Conservation (phyloP, 495 filamentous ascomycete species). For the Pseudevernia furfuracea region DNA sequence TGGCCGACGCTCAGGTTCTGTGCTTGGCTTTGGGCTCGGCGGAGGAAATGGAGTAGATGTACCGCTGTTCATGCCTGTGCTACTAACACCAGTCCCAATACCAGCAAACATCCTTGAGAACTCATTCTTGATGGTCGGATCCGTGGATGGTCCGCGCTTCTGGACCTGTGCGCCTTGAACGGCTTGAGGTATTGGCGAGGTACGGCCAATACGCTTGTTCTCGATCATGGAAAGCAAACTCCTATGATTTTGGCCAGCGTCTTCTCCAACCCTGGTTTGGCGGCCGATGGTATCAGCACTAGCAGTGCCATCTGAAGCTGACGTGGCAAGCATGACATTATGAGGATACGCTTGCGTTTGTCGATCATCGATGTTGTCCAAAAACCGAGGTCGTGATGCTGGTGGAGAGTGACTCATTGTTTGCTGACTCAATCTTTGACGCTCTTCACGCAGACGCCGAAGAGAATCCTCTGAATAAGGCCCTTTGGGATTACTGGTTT, state of each 20-base stretch:
- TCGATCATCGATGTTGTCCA: constrained; percentile 13
- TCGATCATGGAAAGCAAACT: constrained; percentile 42
- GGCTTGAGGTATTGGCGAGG: constrained; percentile 82
- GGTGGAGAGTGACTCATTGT: constrained; percentile 6
- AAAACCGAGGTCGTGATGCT: constrained; percentile 8
- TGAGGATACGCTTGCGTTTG: constrained; percentile 5
- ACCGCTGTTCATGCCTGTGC: constrained; percentile 43
- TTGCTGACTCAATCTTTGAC: constrained; percentile 9
- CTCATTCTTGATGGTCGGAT: constrained; percentile 83
- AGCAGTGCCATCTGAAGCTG: constrained; percentile 12
- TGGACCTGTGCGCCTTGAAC: constrained; percentile 86
- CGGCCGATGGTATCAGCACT: constrained; percentile 10
- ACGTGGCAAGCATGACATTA: constrained; percentile 9
- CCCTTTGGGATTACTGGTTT: constrained; percentile 15
- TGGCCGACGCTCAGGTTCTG: constrained; percentile 26
- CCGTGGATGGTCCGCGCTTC: constrained; percentile 61
- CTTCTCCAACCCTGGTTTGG: constrained; percentile 52
- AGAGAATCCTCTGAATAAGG: constrained; percentile 19
- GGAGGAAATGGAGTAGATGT: constrained; percentile 48
- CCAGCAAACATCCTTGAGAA: constrained; percentile 88
- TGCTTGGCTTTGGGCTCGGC: constrained; percentile 48
- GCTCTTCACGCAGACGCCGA: constrained; percentile 18
- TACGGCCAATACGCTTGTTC: constrained; percentile 40
- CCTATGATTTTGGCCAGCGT: constrained; percentile 39
- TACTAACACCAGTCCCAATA: constrained; percentile 75